Evolutionary conservation across 2,329 filamentous ascomycete genomes (phyloP), one percentile per base, ranked within the genome.

Genomic region (Sporothrix mexicana): DNA sequence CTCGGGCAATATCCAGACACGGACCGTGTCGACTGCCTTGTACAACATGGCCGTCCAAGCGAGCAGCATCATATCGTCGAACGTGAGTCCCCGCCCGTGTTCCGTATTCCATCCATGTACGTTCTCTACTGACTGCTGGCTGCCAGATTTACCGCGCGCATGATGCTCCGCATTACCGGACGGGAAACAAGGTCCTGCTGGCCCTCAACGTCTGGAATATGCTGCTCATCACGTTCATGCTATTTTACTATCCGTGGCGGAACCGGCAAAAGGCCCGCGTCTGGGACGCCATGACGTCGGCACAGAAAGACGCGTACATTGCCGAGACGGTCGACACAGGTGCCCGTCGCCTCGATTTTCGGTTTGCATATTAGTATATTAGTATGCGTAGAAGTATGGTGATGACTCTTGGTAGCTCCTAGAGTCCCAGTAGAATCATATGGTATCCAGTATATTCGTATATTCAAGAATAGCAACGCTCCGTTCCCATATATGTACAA

Each of bases 1-100:
- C 77, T 86, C 88, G 0, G 88, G 88, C 41, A 85, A 86, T 1
- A 89, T 92, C 0, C 84, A 88, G 1, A 91, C 89, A 0, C 81
- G 90, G 2, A 88, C 90, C 0, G 87, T 92, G 12, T 86, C 87
- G 0, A 85, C 86, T 0, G 89, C 88, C 0, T 75, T 90, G 9
- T 91, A 91, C 80, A 91, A 91, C 77, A 86, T 86, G 83, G 81
- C 80, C 20, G 83, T 85, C 0, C 85, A 86, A 73, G 80, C 82
- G 0, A 80, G 81, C 30, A 82, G 79, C 64, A 84, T 86, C 67
- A 81, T 83, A 43, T 78, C 81, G 0, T 82, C 82, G 3, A 85
- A 85, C 30, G 78, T 80, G 49, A 73, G 78, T 73, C 23, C 12
- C n/a, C n/a, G n/a, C n/a, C n/a, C n/a, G n/a, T n/a, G n/a, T n/a